Evolutionary conservation across 345 rosid species (phyloP).

Genomic region (Toxicodendron radicans): DNA sequence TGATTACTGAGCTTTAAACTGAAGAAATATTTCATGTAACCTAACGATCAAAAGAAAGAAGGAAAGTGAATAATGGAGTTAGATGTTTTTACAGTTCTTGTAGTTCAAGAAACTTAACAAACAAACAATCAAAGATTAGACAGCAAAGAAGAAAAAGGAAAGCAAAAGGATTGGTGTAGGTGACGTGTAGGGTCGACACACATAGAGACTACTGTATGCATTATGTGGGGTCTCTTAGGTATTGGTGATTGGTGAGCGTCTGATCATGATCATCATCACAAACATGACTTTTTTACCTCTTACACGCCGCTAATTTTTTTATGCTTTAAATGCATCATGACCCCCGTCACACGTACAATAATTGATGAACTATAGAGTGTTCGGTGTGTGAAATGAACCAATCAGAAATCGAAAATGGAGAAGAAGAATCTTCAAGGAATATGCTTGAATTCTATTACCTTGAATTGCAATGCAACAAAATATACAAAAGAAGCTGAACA

Average conservation of each 20-base stretch:
- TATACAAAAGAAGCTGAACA: background rate
- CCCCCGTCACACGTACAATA: background rate
- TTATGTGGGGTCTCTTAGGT: background rate
- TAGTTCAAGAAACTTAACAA: background rate
- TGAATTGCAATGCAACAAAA: background rate
- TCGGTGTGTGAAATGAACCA: background rate
- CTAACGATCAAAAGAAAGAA: too few species aligned
- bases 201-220: background rate
- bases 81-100: background rate
- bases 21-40: too few species aligned
- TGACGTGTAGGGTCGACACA: background rate
- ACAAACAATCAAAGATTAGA: background rate
- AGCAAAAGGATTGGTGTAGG: too few species aligned
- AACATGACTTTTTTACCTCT: background rate
- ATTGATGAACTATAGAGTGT: background rate
- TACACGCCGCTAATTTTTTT: background rate
- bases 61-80: too few species aligned
- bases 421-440: conserved; percentile 4
- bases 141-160: too few species aligned
- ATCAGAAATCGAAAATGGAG: background rate
- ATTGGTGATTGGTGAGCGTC: background rate
- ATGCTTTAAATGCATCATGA: background rate
- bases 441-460: background rate
- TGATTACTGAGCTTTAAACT: too few species aligned
- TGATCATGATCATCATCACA: background rate